A percentile compares a stretch with the other conserved stretches of the same genome.
Conservation (phyloP, 441 rosid genomes). For the Cnidoscolus chayamansa region DNA sequence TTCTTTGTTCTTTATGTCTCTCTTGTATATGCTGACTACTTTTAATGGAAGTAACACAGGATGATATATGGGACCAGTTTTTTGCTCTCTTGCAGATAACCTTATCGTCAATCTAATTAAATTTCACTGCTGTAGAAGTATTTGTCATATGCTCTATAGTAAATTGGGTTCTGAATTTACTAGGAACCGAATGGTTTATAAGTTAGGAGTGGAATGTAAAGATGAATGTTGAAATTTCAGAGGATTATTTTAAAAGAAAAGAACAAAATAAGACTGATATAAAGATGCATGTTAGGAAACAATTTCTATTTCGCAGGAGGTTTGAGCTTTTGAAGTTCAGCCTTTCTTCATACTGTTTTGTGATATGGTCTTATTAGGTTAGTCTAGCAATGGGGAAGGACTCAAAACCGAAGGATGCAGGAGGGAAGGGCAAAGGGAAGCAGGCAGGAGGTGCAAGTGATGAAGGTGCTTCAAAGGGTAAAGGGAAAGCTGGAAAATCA, state of each 20-base stretch:
- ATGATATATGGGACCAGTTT: background rate
- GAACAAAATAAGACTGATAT: background rate
- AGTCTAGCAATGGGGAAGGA: slow-evolving; percentile 63
- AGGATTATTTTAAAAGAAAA: background rate
- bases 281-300: background rate
- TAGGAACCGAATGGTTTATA: background rate
- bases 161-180: background rate
- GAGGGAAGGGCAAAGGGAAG: slow-evolving; percentile 89
- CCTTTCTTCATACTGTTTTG: background rate
- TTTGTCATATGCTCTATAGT: background rate
- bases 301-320: background rate
- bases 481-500: slow-evolving; percentile 90
- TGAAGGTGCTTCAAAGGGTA: slow-evolving; percentile 72
- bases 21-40: background rate
- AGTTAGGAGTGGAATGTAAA: background rate
- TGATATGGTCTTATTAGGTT: background rate
- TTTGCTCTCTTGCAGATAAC: background rate
- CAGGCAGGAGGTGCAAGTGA: slow-evolving; percentile 74
- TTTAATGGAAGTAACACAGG: background rate
- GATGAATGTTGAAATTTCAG: background rate
- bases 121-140: background rate
- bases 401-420: slow-evolving; percentile 53
- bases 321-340: background rate
- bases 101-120: background rate
- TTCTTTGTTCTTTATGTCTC: background rate